Conservation (phyloP, 352 stramenopile genomes). For the Pythium vanterpoolii region DNA sequence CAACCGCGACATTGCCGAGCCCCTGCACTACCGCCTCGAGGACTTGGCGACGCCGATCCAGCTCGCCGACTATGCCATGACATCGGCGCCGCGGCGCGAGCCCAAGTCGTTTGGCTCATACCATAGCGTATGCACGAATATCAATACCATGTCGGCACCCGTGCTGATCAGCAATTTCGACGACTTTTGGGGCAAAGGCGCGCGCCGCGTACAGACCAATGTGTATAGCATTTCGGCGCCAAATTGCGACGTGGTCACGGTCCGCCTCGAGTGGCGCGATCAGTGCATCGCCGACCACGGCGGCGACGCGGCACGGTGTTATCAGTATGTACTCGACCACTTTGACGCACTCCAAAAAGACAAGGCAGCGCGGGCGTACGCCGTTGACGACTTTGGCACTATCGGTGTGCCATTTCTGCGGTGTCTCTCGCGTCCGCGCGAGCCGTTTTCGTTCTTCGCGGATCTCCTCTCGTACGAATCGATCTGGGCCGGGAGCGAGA, state of each 20-base stretch:
- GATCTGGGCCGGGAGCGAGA: constrained; percentile 41
- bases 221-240: constrained; percentile 34
- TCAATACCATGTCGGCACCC: constrained; percentile 21
- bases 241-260: constrained; percentile 18
- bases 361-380: constrained; percentile 26
- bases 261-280: constrained; percentile 5
- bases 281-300: constrained; percentile 28
- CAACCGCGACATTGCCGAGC: constrained; percentile 11
- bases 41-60: neutral
- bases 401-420: constrained; percentile 44
- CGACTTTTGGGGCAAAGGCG: constrained; percentile 31
- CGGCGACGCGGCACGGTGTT: constrained; percentile 32
- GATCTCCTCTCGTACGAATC: constrained; percentile 51
- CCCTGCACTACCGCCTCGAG: neutral
- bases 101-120: neutral
- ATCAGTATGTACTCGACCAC: constrained; percentile 46
- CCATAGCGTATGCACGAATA: constrained; percentile 22
- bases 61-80: neutral
- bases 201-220: constrained; percentile 24
- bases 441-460: constrained; percentile 43
- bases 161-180: constrained; percentile 25
- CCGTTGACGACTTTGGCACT: constrained; percentile 35
- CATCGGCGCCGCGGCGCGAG: neutral
- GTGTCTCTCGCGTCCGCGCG: constrained; percentile 34
- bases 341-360: constrained; percentile 34